phyloP scores from a whole-genome alignment of 805 yeast species.

The Candida nitratophila region DNA sequence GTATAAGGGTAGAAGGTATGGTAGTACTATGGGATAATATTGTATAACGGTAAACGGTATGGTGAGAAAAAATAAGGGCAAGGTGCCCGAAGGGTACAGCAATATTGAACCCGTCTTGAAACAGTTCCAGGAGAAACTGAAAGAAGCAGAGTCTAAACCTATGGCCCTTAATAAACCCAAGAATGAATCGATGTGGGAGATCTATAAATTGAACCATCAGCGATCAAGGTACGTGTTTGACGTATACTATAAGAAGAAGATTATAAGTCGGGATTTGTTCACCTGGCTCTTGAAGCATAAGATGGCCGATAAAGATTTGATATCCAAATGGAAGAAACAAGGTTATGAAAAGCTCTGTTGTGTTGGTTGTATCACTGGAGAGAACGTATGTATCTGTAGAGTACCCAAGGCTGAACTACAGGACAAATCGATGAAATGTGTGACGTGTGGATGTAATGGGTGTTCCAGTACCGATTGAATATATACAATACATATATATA shows the following conservation, averaged over 20 bases:
- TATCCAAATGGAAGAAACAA: slow-evolving; percentile 55
- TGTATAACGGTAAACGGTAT: too few relatives aligned
- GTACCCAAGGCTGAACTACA: slow-evolving; percentile 43
- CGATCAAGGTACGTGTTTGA: slow-evolving; percentile 71
- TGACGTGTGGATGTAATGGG: neutral
- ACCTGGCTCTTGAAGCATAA: slow-evolving; percentile 65
- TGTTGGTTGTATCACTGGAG: slow-evolving; percentile 67
- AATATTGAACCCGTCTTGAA: slow-evolving; percentile 59
- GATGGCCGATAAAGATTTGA: slow-evolving; percentile 59
- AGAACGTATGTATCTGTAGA: slow-evolving; percentile 74
- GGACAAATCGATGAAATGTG: neutral
- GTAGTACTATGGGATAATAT: too few relatives aligned
- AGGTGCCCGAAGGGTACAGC: slow-evolving; percentile 68
- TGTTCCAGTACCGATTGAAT: neutral
- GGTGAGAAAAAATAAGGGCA: neutral
- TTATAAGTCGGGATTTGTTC: slow-evolving; percentile 61
- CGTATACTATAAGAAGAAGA: slow-evolving; percentile 61
- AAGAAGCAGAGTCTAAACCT: slow-evolving; percentile 39
- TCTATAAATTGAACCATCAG: slow-evolving; percentile 65
- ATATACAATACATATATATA: neutral
- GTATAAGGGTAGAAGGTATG: too few relatives aligned
- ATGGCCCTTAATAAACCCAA: slow-evolving; percentile 39
- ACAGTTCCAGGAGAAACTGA: slow-evolving; percentile 52
- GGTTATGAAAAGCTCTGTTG: slow-evolving; percentile 89
- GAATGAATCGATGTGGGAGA: slow-evolving; percentile 60